These are phyloP conservation scores for Wallacemonas sp. DNA, from an alignment of 208 protist species.

Conservation along the genomic window DNA sequence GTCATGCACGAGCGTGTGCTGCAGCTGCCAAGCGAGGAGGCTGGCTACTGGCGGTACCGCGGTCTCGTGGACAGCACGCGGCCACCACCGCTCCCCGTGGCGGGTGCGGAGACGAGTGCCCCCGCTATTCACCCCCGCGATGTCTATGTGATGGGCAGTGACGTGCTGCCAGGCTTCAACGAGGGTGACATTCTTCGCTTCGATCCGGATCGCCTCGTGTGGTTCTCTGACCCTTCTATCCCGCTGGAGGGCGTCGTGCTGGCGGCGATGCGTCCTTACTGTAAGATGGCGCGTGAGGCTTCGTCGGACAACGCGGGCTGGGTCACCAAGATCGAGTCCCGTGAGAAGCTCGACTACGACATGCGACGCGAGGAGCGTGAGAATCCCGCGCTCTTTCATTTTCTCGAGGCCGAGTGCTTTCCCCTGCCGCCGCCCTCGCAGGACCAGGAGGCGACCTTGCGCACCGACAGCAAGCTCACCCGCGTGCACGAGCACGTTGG, in stretches of 20 bases:
- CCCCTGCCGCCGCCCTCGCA: slow-evolving; percentile 21
- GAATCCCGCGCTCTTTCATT: neutral
- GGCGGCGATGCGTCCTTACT: slow-evolving; percentile 75
- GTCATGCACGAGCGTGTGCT: slow-evolving; percentile 57
- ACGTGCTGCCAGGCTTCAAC: slow-evolving; percentile 78
- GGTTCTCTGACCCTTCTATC: slow-evolving; percentile 67
- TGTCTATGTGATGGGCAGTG: slow-evolving; percentile 83
- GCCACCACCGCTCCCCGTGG: slow-evolving; percentile 50
- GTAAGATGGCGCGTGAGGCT: slow-evolving; percentile 66
- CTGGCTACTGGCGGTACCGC: slow-evolving; percentile 76
- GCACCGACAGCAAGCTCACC: slow-evolving; percentile 20
- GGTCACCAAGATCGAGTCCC: slow-evolving; percentile 32
- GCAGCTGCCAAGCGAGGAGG: slow-evolving; percentile 49
- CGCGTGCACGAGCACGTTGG: slow-evolving; percentile 65
- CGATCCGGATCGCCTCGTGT: slow-evolving; percentile 43
- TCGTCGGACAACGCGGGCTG: slow-evolving; percentile 53
- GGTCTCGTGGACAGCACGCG: slow-evolving; percentile 60
- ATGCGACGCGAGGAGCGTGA: slow-evolving; percentile 11
- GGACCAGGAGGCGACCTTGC: slow-evolving; percentile 24
- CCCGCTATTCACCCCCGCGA: slow-evolving; percentile 47
- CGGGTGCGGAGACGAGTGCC: neutral
- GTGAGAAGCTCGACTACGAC: slow-evolving; percentile 11
- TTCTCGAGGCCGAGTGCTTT: slow-evolving; percentile 12
- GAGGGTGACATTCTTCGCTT: slow-evolving; percentile 80
- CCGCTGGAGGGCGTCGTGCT: slow-evolving; percentile 79